Evolutionary conservation across 495 filamentous ascomycete species (phyloP).

Genomic region (Aspergillus bridgeri): DNA sequence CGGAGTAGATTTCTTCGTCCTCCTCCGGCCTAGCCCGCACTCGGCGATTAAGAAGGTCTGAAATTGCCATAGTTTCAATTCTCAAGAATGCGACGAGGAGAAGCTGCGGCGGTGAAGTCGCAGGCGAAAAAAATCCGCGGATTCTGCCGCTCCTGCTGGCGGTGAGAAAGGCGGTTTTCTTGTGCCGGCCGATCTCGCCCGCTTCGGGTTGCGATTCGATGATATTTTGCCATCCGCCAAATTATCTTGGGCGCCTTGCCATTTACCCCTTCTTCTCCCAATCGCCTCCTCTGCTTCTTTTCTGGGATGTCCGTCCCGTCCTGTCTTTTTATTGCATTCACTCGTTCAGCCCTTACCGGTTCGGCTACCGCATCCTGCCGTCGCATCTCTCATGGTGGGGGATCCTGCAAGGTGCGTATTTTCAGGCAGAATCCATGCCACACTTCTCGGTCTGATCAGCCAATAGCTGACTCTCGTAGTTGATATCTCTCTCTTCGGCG

Average conservation of each 20-base stretch:
- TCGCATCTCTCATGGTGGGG: conserved; percentile 17
- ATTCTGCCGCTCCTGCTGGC: conserved; percentile 15
- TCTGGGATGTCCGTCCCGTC: neutral
- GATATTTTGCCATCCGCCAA: conserved; percentile 3
- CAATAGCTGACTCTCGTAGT: conserved; percentile 8
- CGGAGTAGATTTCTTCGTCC: conserved; percentile 46
- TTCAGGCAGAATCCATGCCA: neutral
- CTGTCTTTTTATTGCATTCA: neutral
- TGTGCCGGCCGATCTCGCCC: conserved; percentile 6
- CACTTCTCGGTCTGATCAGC: neutral
- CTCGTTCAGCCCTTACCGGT: neutral
- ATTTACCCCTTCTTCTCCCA: neutral
- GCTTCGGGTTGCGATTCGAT: conserved; percentile 8
- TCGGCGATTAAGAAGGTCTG: conserved; percentile 54
- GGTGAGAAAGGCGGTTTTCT: conserved; percentile 9
- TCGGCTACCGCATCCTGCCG: conserved; percentile 3
- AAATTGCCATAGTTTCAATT: conserved; percentile 38
- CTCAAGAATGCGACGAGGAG: neutral
- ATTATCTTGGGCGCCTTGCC: too few species aligned
- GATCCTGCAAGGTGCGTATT: conserved; percentile 13
- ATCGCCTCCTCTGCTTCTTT: neutral
- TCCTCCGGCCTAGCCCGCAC: conserved; percentile 56
- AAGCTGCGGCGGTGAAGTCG: conserved; percentile 16
- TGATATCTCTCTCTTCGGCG: neutral
- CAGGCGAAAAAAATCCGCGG: conserved; percentile 8